Percentiles rank a stretch among this genome's conserved stretches.
Conservation (phyloP, 2,329 filamentous ascomycete genomes). For the Trichoderma sp. region DNA sequence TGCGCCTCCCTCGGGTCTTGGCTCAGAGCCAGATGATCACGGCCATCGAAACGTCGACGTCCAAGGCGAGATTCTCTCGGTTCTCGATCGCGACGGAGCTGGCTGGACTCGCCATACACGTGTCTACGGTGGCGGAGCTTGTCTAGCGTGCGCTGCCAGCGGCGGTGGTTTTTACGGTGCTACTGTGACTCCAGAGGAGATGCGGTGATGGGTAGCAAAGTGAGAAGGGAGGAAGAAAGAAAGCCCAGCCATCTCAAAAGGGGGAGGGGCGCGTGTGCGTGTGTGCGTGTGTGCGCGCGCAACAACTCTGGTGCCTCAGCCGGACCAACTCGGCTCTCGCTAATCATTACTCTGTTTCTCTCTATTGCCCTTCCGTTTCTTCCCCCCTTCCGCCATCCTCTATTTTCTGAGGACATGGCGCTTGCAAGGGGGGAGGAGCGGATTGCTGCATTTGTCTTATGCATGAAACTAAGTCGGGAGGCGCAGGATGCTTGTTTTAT, state of each 20-base stretch:
- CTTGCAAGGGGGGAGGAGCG: not conserved
- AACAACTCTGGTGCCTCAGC: not conserved
- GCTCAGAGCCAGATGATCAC: constrained; percentile 25
- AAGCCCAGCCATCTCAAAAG: not conserved
- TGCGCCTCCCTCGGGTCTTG: constrained; percentile 37
- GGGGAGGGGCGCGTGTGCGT: not conserved
- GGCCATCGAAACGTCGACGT: constrained; percentile 40
- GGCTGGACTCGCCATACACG: constrained; percentile 58
- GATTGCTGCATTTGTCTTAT: constrained; percentile 4
- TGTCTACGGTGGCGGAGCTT: constrained; percentile 57
- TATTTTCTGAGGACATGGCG: not conserved
- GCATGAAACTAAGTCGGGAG: constrained; percentile 3
- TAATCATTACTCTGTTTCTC: not conserved
- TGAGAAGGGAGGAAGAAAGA: not conserved
- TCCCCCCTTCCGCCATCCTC: not conserved
- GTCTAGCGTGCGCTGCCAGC: constrained; percentile 52
- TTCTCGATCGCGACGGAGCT: constrained; percentile 46
- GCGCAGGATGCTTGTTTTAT: constrained; percentile 1
- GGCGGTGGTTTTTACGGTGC: constrained; percentile 52
- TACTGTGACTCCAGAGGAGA: constrained; percentile 52
- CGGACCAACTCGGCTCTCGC: not conserved
- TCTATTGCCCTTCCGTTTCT: not conserved
- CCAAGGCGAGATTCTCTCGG: constrained; percentile 50
- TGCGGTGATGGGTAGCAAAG: constrained; percentile 34
- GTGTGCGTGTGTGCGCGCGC: not conserved